A percentile compares a stretch with the other conserved stretches of the same genome.
phyloP scores from a whole-genome alignment of 257 asterid genomes.

The Ilex asprella region DNA sequence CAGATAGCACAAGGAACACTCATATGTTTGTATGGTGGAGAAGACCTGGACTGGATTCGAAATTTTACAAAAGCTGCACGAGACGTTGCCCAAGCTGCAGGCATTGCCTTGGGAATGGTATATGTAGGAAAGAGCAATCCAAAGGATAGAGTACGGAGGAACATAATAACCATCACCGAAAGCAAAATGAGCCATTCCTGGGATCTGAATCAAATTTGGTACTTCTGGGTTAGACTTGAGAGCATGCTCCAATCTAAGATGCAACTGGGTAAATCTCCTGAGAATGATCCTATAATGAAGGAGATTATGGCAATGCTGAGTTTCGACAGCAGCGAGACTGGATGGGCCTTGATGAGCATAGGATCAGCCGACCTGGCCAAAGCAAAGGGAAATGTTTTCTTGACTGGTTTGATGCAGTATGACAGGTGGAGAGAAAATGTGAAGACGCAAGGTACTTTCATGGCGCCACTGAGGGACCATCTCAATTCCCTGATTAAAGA shows the following conservation, averaged over 20 bases:
- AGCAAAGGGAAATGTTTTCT: conserved; percentile 7
- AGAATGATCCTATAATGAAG: conserved; percentile 8
- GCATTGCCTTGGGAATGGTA: conserved; percentile 12
- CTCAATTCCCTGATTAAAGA: conserved; percentile 2
- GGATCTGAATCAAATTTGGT: conserved; percentile 4
- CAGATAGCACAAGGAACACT: conserved; percentile 11
- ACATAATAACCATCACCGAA: neutral
- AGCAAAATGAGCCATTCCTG: neutral
- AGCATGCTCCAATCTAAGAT: conserved; percentile 14
- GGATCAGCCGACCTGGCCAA: conserved; percentile 3
- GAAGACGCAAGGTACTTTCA: neutral
- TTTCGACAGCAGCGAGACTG: conserved; percentile 7
- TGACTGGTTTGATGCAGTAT: conserved; percentile 6
- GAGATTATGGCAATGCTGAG: conserved; percentile 11
- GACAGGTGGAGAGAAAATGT: conserved; percentile 8
- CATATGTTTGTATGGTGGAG: conserved; percentile 10
- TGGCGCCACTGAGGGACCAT: neutral
- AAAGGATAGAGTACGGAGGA: neutral
- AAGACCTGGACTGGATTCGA: conserved; percentile 13
- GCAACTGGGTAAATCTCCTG: neutral
- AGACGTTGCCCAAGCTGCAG: neutral
- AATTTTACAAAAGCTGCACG: conserved; percentile 7
- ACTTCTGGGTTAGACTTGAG: conserved; percentile 21
- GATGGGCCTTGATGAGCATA: conserved; percentile 13
- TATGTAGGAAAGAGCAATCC: conserved; percentile 13